phyloP scores from a whole-genome alignment of 345 rosid genomes.

The Syzygium jambos region DNA sequence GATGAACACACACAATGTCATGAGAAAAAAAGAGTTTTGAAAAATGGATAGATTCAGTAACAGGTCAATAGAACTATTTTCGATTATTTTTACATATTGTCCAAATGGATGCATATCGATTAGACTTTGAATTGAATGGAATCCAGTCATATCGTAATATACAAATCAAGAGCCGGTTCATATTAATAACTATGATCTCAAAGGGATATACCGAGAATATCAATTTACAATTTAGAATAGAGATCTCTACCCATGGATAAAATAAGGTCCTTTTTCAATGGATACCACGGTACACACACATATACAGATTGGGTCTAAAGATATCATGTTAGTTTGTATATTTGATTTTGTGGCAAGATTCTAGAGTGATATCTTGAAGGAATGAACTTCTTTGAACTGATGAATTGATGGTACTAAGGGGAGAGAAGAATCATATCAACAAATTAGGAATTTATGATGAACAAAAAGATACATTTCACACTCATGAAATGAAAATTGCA shows the following conservation, averaged over 20 bases:
- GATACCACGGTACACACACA: too few relatives aligned
- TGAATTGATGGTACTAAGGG: background rate
- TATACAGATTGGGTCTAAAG: too few relatives aligned
- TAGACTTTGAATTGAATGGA: background rate
- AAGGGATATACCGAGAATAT: background rate
- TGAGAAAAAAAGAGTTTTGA: background rate
- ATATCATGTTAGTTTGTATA: too few relatives aligned
- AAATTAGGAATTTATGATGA: background rate
- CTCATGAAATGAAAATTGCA: background rate
- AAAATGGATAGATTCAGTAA: background rate
- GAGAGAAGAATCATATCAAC: background rate
- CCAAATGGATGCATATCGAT: background rate
- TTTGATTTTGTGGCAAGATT: too few relatives aligned
- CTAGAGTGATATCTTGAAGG: background rate
- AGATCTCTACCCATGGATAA: background rate
- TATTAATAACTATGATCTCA: background rate
- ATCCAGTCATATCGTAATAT: background rate
- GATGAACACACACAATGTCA: background rate
- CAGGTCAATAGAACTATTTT: too few relatives aligned
- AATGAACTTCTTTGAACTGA: too few relatives aligned
- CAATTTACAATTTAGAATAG: too few relatives aligned
- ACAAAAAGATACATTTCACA: too few relatives aligned
- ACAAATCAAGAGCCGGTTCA: background rate
- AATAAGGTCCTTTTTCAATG: background rate
- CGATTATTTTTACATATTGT: too few relatives aligned